Evolutionary conservation across 306 rosid genomes (phyloP), one percentile per base, ranked within the genome.

Genomic region (Prunus kanzakura): DNA sequence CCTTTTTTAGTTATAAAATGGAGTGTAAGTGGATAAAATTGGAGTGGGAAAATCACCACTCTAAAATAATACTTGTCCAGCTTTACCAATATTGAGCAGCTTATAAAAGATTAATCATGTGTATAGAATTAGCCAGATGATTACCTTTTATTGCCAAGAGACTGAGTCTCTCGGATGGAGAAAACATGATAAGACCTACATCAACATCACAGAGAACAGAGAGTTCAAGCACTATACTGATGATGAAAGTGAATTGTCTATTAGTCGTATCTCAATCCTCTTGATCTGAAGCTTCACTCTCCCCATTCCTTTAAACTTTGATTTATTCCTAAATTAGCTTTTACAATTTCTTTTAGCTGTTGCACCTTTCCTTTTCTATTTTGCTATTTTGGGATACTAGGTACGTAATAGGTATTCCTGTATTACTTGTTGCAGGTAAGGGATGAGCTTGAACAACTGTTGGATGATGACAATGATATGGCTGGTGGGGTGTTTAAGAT

Each of bases 371-470:
- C 30, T 62, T 2, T 19, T 60, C 32, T 30, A 30, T 30, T 30
- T 30, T 30, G 32, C 49, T 23, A 43, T 13, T 63, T 56, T 30
- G 8, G 23, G 73, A 67, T 43, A 23, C 51, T 30, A 0, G 32
- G 32, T 20, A 20, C 20, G 22, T 12, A 66, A 30, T 64, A 20
- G 25, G 27, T 58, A 52, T 45, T 22, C 11, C 16, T 32, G 11
- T 18, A n/a, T 74, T 35, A 7, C 70, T 20, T 58, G 43, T 72
- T 81, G 41, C 55, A 91, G 97, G 91, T 91, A 52, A 87, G 97
- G 83, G 99, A 95, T 67, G 99, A 90, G 73, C 97, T 92, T 54
- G 99, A 92, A 69, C 99, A 95, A 81, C 86, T 95, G 76, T 88
- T 90, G 79, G 97, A 92, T 65, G 99, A 95, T 58, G 99, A 95